Conservation (phyloP, 169 alveolate genomes). For the Plasmodium sp. region DNA sequence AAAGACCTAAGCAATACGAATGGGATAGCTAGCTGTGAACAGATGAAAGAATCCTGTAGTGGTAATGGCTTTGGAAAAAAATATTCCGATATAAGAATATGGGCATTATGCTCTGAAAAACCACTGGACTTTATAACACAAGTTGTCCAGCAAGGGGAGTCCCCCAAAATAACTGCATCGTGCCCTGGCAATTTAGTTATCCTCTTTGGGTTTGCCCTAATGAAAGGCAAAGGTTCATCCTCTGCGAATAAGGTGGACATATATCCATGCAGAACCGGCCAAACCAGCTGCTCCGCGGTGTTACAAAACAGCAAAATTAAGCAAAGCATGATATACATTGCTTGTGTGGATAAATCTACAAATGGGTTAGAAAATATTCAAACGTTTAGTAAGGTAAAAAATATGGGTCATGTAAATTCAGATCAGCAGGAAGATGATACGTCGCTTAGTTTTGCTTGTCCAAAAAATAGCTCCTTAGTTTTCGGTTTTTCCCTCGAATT, state of each 20-base stretch:
- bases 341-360: slow-evolving; percentile 67
- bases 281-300: slow-evolving; percentile 66
- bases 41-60: slow-evolving; percentile 86
- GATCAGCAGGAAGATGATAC: slow-evolving; percentile 22
- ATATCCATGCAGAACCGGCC: slow-evolving; percentile 81
- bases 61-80: slow-evolving; percentile 73
- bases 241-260: slow-evolving; percentile 73
- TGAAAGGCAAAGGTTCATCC: slow-evolving; percentile 71
- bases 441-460: slow-evolving; percentile 59
- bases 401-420: slow-evolving; percentile 42
- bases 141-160: slow-evolving; percentile 76
- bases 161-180: slow-evolving; percentile 77
- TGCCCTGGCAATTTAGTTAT: slow-evolving; percentile 77
- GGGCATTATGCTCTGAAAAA: slow-evolving; percentile 83
- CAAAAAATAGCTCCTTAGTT: slow-evolving; percentile 45
- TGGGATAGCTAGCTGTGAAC: slow-evolving; percentile 78
- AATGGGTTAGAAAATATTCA: slow-evolving; percentile 67
- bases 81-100: slow-evolving; percentile 81
- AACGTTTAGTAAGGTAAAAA: slow-evolving; percentile 63
- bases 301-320: slow-evolving; percentile 66
- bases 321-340: slow-evolving; percentile 74
- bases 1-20: slow-evolving; percentile 18
- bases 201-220: slow-evolving; percentile 77
- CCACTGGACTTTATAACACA: slow-evolving; percentile 82
- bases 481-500: slow-evolving; percentile 71